Evolutionary conservation across 257 asterid genomes (phyloP), one percentile per base, ranked within the genome.

Genomic region (Henckelia pumila): DNA sequence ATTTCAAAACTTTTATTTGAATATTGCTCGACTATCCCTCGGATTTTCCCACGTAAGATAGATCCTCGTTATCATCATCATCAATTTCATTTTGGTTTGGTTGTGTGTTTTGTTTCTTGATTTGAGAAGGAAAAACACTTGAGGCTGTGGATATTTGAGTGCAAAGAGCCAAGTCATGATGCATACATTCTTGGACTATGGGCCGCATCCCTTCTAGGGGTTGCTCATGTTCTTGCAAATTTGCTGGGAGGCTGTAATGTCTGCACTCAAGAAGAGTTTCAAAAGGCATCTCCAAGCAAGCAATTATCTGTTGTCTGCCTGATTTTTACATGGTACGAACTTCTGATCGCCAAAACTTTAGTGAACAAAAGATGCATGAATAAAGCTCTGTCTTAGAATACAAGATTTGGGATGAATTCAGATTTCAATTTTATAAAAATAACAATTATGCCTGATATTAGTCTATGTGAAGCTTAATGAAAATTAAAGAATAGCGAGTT

Each of bases 121-220:
- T 6, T n/a, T 63, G 24, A 62, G 30, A 16, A 92, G 96, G 91
- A 75, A 67, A 93, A 90, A 72, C 97, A 93, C 66, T 11, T 93
- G 71, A 78, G 81, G 76, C 59, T 93, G 47, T 86, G 89, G 92
- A 63, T 93, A 68, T 84, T 90, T 57, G 99, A 93, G 79, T 93
- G 99, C 35, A 90, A 93, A 73, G 83, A 86, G 74, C 95, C 94
- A 29, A 93, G 97, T 68, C 97, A 90, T 56, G 86, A 84, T 6
- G 99, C 99, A 0, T 93, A 69, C 56, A 73, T 90, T 40, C 67
- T 88, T 1, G 99, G 96, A n/a, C 61, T 83, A 29, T 83, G 86
- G 7, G 98, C 98, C n/a, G 83, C 85, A 7, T 59, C 74, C 21
- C 83, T 91, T 53, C 84, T 88, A 5, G 69, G 80, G 5, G 32